Evolutionary conservation across 352 stramenopile genomes (phyloP), one percentile per base, ranked within the genome.

Genomic region (Pythium sukuiense): DNA sequence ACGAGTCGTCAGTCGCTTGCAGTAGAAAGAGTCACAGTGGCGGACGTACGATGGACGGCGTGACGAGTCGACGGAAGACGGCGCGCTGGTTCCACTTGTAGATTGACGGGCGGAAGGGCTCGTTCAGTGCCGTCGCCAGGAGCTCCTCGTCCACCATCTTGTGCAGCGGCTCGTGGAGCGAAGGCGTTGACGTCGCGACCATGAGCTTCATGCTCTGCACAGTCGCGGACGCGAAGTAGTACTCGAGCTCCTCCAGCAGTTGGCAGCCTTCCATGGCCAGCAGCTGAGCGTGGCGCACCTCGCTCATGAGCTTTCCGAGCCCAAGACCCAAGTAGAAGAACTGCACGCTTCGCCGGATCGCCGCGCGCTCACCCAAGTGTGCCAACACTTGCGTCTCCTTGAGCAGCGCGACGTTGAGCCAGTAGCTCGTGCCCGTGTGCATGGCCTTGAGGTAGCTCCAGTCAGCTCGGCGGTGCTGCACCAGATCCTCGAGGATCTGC

Each of bases 181-280:
- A 76, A 27, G 59, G 64, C 27, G 71, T 87, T 12, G 76, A 88
- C 29, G 87, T 89, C 30, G 85, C 85, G 45, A 95, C 85, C 78
- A 95, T 89, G 63, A 95, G 75, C 86, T 95, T 95, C 87, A 95
- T 93, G 65, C 83, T 81, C 73, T 95, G 87, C 30, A 90, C 76
- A 2, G 83, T 87, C 13, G 77, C 70, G 6, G 84, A 90, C 13
- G 85, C 80, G 32, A 95, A 93, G 65, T 88, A 90, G 61, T 92
- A 95, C 63, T 95, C 87, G 30, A 95, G 76, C 55, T 95, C 87
- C 58, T 95, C 87, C 26, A 95, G 73, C n/a, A 95, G 69, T 57
- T 95, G 84, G 24, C 84, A 92, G 50, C 80, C 85, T 52, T 92
- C 81, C 59, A 89, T 81, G 0, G 81, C 82, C 30, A 95, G 64